Percentiles rank a stretch among this genome's conserved stretches.
These are phyloP conservation scores for Centaurea solstitialis DNA, from an alignment of 129 eudicot genomes.

Conservation along the genomic window DNA sequence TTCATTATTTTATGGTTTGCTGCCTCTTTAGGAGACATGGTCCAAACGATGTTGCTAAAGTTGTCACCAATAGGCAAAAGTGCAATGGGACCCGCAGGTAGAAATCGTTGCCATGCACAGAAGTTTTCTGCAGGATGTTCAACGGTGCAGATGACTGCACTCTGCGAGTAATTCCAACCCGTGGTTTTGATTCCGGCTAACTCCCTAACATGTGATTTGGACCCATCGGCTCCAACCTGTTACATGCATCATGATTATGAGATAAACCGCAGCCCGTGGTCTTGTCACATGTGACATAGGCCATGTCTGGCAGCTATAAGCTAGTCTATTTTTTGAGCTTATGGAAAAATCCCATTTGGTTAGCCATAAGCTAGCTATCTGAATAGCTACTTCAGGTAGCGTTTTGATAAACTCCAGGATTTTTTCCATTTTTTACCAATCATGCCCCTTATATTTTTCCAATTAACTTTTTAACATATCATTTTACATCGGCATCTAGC, in stretches of 20 bases:
- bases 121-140: conserved; percentile 60
- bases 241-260: conserved; percentile 2
- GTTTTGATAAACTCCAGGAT: neutral
- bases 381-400: neutral
- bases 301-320: neutral
- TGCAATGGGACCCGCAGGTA: conserved; percentile 92
- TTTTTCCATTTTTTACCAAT: neutral
- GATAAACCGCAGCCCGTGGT: neutral
- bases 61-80: conserved; percentile 91
- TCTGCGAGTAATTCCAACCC: conserved; percentile 92
- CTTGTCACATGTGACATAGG: neutral
- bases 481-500: neutral
- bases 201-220: conserved; percentile 89
- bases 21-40: conserved; percentile 90
- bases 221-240: conserved; percentile 98
- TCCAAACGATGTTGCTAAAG: conserved; percentile 97
- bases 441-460: neutral
- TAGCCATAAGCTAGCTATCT: neutral
- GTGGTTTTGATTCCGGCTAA: conserved; percentile 80
- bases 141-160: conserved; percentile 88
- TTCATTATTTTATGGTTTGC: conserved; percentile 61
- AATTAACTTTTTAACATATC: neutral
- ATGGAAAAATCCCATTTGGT: neutral
- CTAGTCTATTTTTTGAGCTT: neutral
- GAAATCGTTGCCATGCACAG: conserved; percentile 96